Evolutionary conservation across 345 rosid species (phyloP).

Genomic region (Noccaea caerulescens): DNA sequence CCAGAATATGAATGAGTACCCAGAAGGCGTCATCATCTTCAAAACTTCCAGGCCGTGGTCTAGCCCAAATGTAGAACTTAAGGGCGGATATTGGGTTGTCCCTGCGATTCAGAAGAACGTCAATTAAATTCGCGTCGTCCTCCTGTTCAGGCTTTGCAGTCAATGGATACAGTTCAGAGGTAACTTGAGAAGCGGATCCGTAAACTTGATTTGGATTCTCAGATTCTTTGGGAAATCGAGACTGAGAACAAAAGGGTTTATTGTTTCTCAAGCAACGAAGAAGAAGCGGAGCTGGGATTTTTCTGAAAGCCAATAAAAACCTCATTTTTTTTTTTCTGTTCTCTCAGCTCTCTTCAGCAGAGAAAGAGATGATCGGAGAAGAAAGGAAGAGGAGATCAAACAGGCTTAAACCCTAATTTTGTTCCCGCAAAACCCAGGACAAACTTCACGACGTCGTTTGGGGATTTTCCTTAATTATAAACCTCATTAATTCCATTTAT

Average conservation of each 20-base stretch:
- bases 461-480: background rate
- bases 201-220: conserved; percentile 27
- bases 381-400: background rate
- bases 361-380: conserved; percentile 34
- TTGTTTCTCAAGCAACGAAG: conserved; percentile 39
- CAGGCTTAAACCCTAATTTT: conserved; percentile 41
- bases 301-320: conserved; percentile 40
- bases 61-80: conserved; percentile 47
- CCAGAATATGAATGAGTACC: conserved; percentile 65
- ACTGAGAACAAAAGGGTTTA: conserved; percentile 50
- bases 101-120: conserved; percentile 51
- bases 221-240: conserved; percentile 39
- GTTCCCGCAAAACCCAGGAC: background rate
- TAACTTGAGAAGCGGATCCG: conserved; percentile 12
- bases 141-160: conserved; percentile 26
- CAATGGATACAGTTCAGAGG: background rate
- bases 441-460: conserved; percentile 28
- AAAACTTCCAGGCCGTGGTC: conserved; percentile 46
- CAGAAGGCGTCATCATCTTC: conserved; percentile 51
- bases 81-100: conserved; percentile 54
- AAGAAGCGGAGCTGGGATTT: conserved; percentile 23
- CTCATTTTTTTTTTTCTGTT: conserved; percentile 35
- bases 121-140: conserved; percentile 43
- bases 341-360: conserved; percentile 9
- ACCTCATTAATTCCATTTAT: background rate